Evolutionary conservation across 1,139 yeast genomes (phyloP).

Genomic region (Hansenula lynferdii): DNA sequence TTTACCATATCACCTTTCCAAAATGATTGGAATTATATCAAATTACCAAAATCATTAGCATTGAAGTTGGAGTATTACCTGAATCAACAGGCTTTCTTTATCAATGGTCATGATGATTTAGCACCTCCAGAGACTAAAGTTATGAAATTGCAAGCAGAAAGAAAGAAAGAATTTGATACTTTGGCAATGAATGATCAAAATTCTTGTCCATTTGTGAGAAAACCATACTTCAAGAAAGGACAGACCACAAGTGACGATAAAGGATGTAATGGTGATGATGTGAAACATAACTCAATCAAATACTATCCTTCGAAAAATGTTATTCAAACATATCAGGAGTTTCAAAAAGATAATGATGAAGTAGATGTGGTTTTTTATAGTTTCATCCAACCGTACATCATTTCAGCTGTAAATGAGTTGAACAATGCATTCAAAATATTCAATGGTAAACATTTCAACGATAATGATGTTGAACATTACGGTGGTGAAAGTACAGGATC

Average conservation of each 20-base stretch:
- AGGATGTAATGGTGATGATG: conserved; percentile 87
- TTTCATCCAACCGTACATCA: conserved; percentile 61
- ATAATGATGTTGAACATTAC: conserved; percentile 33
- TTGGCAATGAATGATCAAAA: too few species aligned
- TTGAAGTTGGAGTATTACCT: conserved; percentile 23
- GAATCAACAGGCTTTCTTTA: conserved; percentile 21
- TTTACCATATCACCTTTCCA: conserved; percentile 84
- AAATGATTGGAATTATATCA: conserved; percentile 58
- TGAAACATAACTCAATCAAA: conserved; percentile 61
- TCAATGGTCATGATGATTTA: conserved; percentile 6
- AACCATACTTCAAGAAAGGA: conserved; percentile 38
- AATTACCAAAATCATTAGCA: conserved; percentile 27
- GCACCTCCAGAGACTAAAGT: conserved; percentile 18
- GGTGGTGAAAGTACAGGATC: conserved; percentile 50
- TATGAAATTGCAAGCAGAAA: too few species aligned
- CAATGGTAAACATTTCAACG: conserved; percentile 16
- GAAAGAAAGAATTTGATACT: too few species aligned
- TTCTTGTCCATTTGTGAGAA: conserved; percentile 24
- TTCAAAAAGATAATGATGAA: conserved; percentile 23
- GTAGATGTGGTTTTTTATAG: conserved; percentile 71
- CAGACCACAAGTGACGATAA: conserved; percentile 79
- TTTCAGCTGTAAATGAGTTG: conserved; percentile 46
- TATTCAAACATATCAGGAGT: conserved; percentile 41
- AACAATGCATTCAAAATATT: conserved; percentile 13
- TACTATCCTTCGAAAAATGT: conserved; percentile 71